Conservation (phyloP, 768 basidiomycete genomes). For the Amanita brunnescens region DNA sequence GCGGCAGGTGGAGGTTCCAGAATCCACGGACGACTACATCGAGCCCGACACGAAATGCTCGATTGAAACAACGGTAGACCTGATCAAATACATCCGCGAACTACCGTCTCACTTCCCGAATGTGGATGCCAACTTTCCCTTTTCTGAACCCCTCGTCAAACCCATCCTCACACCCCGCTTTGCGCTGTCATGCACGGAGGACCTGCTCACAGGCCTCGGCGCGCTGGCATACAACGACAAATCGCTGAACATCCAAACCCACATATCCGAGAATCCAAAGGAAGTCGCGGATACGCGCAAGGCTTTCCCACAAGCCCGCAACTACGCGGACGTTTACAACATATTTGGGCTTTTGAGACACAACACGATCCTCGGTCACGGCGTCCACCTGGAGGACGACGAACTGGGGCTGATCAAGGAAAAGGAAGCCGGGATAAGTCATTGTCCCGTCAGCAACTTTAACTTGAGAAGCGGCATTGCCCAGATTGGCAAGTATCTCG, state of each 20-base stretch:
- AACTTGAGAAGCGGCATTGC: conserved; percentile 84
- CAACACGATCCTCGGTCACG: conserved; percentile 87
- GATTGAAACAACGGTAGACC: conserved; percentile 46
- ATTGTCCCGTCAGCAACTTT: conserved; percentile 93
- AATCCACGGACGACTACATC: conserved; percentile 36
- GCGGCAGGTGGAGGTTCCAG: too few relatives aligned
- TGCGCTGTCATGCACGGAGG: conserved; percentile 77
- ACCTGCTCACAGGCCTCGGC: conserved; percentile 59
- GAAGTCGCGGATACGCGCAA: conserved; percentile 62
- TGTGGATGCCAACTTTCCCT: conserved; percentile 15
- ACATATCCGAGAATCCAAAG: conserved; percentile 74
- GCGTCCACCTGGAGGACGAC: conserved; percentile 62
- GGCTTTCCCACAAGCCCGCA: conserved; percentile 54
- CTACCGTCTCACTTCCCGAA: conserved; percentile 27
- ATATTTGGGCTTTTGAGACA: conserved; percentile 60
- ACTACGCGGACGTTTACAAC: conserved; percentile 83
- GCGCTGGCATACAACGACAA: conserved; percentile 50
- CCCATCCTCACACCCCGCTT: conserved; percentile 96
- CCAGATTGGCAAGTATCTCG: conserved; percentile 68
- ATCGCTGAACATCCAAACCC: conserved; percentile 78
- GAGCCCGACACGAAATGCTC: conserved; percentile 56
- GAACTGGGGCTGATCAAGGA: conserved; percentile 68
- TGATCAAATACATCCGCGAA: conserved; percentile 63
- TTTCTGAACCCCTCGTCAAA: conserved; percentile 57
- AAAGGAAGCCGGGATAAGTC: conserved; percentile 69